These are phyloP conservation scores for Cytospora schulzeri DNA, from an alignment of 2,329 filamentous ascomycete species.

Conservation along the genomic window DNA sequence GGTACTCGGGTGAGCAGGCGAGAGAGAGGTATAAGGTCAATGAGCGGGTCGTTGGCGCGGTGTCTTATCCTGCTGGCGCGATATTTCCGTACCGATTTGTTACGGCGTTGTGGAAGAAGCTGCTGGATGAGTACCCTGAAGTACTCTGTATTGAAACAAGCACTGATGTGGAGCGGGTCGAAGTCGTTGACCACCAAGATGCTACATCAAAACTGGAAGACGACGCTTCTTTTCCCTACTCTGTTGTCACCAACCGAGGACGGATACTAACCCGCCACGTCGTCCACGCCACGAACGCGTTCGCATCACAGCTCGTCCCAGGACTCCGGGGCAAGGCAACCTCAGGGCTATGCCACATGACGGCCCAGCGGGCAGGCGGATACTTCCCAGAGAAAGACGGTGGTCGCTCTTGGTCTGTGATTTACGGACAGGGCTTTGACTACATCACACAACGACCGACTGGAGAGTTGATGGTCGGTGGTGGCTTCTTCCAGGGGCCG, in stretches of 20 bases:
- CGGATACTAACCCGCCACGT: constrained; percentile 50
- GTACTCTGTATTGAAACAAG: constrained; percentile 43
- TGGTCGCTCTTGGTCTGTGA: constrained; percentile 52
- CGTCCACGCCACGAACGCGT: constrained; percentile 61
- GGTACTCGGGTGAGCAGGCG: constrained; percentile 41
- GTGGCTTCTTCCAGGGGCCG: constrained; percentile 49
- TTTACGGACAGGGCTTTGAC: constrained; percentile 51
- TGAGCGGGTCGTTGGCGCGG: constrained; percentile 42
- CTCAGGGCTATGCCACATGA: constrained; percentile 52
- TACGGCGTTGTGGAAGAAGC: constrained; percentile 46
- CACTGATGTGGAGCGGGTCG: constrained; percentile 41
- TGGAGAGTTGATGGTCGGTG: constrained; percentile 57
- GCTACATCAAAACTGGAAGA: neutral
- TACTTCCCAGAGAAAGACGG: constrained; percentile 38
- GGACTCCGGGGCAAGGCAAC: constrained; percentile 49
- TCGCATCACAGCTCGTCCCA: constrained; percentile 53
- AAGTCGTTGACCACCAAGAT: constrained; percentile 5
- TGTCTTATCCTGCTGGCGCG: constrained; percentile 50
- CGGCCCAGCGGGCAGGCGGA: constrained; percentile 47
- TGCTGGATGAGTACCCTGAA: constrained; percentile 39
- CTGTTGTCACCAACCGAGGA: constrained; percentile 49
- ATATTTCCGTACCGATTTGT: constrained; percentile 56
- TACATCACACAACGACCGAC: constrained; percentile 53
- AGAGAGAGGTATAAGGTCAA: constrained; percentile 41
- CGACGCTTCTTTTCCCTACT: constrained; percentile 38